Evolutionary conservation across 164 flowering plant genomes (phyloP).

Genomic region (Buxus sempervirens): DNA sequence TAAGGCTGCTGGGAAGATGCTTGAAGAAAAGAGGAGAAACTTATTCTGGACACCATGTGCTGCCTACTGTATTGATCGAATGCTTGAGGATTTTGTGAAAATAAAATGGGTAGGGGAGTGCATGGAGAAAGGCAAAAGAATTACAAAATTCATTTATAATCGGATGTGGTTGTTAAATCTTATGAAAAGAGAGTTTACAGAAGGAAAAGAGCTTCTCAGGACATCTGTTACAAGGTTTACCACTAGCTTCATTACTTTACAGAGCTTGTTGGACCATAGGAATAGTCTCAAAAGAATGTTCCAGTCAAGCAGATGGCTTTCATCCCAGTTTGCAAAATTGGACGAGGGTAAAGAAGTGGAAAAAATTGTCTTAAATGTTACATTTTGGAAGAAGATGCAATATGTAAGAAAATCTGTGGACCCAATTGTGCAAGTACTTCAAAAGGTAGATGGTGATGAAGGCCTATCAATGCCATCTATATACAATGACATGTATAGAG

Average conservation of each 20-base stretch:
- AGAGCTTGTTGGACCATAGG: slow-evolving; percentile 53
- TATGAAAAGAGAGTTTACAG: slow-evolving; percentile 65
- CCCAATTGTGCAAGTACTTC: slow-evolving; percentile 63
- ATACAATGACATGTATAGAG: slow-evolving; percentile 67
- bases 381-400: slow-evolving; percentile 84
- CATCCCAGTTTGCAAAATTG: slow-evolving; percentile 49
- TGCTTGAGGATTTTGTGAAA: slow-evolving; percentile 62
- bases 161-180: slow-evolving; percentile 59
- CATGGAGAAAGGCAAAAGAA: slow-evolving; percentile 56
- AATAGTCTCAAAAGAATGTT: slow-evolving; percentile 64
- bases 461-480: slow-evolving; percentile 54
- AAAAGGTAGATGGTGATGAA: slow-evolving; percentile 44
- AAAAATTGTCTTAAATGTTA: slow-evolving; percentile 50
- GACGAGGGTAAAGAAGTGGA: slow-evolving; percentile 80
- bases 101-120: slow-evolving; percentile 63
- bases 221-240: slow-evolving; percentile 53
- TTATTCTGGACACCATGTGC: slow-evolving; percentile 89
- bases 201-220: slow-evolving; percentile 66
- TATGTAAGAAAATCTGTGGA: slow-evolving; percentile 54
- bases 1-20: slow-evolving; percentile 71
- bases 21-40: slow-evolving; percentile 62
- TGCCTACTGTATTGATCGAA: slow-evolving; percentile 51
- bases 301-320: slow-evolving; percentile 67
- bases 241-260: slow-evolving; percentile 53
- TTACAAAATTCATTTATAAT: slow-evolving; percentile 74